Evolutionary conservation across 305 asterid species (phyloP).

Genomic region (Euphrasia arctica): DNA sequence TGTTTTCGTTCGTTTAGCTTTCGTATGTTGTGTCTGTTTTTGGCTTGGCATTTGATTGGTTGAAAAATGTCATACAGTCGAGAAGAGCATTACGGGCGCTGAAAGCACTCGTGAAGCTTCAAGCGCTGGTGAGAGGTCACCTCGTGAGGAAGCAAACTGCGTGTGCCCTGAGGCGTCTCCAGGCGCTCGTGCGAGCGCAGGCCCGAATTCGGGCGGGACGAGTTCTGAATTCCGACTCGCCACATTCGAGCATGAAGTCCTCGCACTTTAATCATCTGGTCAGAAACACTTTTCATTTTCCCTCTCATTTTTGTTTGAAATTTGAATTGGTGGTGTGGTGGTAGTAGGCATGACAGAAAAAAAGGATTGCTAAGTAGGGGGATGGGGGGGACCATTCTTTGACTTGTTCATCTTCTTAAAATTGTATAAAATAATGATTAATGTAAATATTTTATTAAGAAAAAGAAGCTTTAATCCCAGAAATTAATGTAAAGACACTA

Average conservation of each 20-base stretch:
- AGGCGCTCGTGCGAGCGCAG: constrained; percentile 62
- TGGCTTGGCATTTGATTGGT: neutral
- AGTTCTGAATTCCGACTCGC: constrained; percentile 43
- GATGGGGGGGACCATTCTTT: constrained; percentile 32
- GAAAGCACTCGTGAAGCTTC: constrained; percentile 81
- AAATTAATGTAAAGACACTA: neutral
- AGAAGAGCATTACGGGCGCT: constrained; percentile 79
- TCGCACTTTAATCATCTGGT: constrained; percentile 49
- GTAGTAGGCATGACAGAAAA: constrained; percentile 19
- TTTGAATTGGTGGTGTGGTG: constrained; percentile 20
- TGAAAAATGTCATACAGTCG: constrained; percentile 36
- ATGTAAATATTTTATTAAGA: constrained; percentile 2
- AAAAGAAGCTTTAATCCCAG: constrained; percentile 4
- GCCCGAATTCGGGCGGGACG: constrained; percentile 57
- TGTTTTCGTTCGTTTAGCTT: too few relatives aligned
- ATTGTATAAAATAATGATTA: constrained; percentile 8
- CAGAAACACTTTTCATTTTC: constrained; percentile 20
- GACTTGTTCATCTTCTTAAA: constrained; percentile 18
- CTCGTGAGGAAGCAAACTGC: constrained; percentile 72
- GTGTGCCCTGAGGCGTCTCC: constrained; percentile 44
- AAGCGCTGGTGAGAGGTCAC: constrained; percentile 82
- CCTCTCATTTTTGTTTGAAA: constrained; percentile 24
- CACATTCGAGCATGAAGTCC: constrained; percentile 49
- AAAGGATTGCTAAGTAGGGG: constrained; percentile 9
- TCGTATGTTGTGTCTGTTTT: neutral